Percentiles rank a stretch among this genome's conserved stretches.
phyloP scores from a whole-genome alignment of 139 green algal species.

The Picochlorum sp. region DNA sequence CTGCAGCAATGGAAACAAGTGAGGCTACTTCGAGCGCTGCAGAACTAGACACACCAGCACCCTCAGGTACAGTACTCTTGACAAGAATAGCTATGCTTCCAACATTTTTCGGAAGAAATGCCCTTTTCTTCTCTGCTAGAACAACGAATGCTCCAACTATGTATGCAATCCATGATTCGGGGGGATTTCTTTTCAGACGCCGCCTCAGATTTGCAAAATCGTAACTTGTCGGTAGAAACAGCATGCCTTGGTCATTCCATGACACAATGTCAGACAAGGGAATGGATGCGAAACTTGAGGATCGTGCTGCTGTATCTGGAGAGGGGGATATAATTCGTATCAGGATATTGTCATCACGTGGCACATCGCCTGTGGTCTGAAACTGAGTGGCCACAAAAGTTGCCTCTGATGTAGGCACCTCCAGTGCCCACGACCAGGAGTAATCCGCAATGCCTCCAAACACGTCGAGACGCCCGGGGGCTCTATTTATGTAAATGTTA shows the following conservation, averaged over 20 bases:
- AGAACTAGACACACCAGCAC: conserved; percentile 82
- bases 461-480: conserved; percentile 89
- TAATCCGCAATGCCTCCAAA: conserved; percentile 98
- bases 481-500: conserved; percentile 51
- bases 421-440: conserved; percentile 77
- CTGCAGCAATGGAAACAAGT: conserved; percentile 61
- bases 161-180: conserved; percentile 77
- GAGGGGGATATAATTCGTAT: background rate
- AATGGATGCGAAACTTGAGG: background rate
- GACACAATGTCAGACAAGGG: background rate
- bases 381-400: conserved; percentile 78
- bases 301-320: background rate
- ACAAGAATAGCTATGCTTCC: conserved; percentile 59
- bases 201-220: conserved; percentile 38
- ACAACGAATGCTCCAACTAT: conserved; percentile 78
- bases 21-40: conserved; percentile 87
- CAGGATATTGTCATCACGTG: background rate
- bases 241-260: no score
- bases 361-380: background rate
- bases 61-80: conserved; percentile 75
- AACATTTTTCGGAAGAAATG: conserved; percentile 7
- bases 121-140: conserved; percentile 60
- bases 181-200: conserved; percentile 47
- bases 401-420: conserved; percentile 77
- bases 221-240: no score